Base-by-base conservation (phyloP, 2,329 filamentous ascomycete species). In the Stagonosporopsis vannaccii region DNA sequence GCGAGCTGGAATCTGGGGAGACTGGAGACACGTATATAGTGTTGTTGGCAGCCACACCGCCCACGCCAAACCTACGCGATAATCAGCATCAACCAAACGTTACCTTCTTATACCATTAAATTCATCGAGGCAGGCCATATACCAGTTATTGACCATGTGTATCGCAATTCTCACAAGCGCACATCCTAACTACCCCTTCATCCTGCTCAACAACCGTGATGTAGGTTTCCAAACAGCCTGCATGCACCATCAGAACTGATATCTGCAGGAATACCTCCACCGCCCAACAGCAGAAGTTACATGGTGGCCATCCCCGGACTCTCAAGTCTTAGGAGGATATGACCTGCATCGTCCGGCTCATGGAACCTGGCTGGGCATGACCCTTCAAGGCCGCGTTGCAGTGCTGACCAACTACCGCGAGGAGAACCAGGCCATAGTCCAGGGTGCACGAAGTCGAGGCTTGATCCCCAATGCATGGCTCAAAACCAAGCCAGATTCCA, bases 351-450 rank as follows among this genome's bases (percentile, higher is more conserved):
- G 86, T 23, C 70, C 80, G 13, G 82, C 79, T 35, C 84, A 85
- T 51, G 86, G 86, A 20, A 88, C 86, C 57, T 89, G 86, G 86
- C 81, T 88, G 43, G 86, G 85, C 19, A 78, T 88, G 53, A 88
- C 85, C 8, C 80, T 77, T 28, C 79, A 86, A 60, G 86, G 86
- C 25, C 84, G 85, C 53, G 69, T 89, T 42, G 85, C 85, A 2
- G 82, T 87, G 6, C 78, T 89, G 28, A 88, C 86, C 45, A 89
- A 89, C 72, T 88, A 86, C 69, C 84, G 84, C 35, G 86, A 88
- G 69, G 75, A 81, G 37, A 68, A 65, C 30, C 65, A 71, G 25
- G 74, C 76, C 22, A 74, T 81, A 17, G 71, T 81, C 23, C 70
- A 79, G 40, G 75, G 75, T 43, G 72, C 74, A 39, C 81, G 82